Percentiles rank a stretch among this genome's conserved stretches.
These are phyloP conservation scores for Scleromitrula shiraiana DNA, from an alignment of 2,329 filamentous ascomycete genomes.

Conservation along the genomic window DNA sequence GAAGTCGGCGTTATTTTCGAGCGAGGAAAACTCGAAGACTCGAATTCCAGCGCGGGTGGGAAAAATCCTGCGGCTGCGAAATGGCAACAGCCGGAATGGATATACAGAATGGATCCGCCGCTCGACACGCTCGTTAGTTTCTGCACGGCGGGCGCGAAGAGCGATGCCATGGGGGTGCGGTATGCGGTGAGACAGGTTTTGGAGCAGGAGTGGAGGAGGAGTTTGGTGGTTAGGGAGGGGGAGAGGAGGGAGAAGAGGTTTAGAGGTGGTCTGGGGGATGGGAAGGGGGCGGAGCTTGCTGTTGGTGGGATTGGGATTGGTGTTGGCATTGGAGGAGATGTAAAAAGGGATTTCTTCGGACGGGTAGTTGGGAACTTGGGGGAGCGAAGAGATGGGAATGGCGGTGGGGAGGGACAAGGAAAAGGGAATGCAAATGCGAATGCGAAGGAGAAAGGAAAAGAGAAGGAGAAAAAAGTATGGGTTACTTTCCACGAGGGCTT, in stretches of 20 bases:
- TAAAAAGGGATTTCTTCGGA: constrained; percentile 79
- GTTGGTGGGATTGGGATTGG: not conserved
- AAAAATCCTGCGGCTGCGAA: constrained; percentile 44
- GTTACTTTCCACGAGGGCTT: constrained; percentile 84
- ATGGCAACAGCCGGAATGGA: constrained; percentile 56
- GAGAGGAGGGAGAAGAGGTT: constrained; percentile 26
- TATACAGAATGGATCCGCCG: constrained; percentile 90
- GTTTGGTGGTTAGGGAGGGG: constrained; percentile 50
- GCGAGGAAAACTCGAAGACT: constrained; percentile 64
- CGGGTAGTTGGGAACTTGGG: constrained; percentile 29
- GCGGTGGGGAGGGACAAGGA: constrained; percentile 55
- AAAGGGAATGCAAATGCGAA: constrained; percentile 27
- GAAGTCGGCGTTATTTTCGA: constrained; percentile 77
- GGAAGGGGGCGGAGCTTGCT: not conserved
- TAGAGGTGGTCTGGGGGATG: not conserved
- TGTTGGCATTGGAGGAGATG: constrained; percentile 21
- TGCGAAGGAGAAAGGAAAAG: constrained; percentile 29
- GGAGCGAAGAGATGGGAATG: constrained; percentile 33
- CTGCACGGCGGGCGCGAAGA: constrained; percentile 52
- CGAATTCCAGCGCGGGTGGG: no score
- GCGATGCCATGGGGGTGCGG: constrained; percentile 63
- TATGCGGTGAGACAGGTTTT: constrained; percentile 91
- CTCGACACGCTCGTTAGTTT: constrained; percentile 75
- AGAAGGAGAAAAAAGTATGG: constrained; percentile 61
- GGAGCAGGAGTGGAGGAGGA: constrained; percentile 73